phyloP scores from a whole-genome alignment of 1,139 yeast species.

The Meyerozyma elateridarum region DNA sequence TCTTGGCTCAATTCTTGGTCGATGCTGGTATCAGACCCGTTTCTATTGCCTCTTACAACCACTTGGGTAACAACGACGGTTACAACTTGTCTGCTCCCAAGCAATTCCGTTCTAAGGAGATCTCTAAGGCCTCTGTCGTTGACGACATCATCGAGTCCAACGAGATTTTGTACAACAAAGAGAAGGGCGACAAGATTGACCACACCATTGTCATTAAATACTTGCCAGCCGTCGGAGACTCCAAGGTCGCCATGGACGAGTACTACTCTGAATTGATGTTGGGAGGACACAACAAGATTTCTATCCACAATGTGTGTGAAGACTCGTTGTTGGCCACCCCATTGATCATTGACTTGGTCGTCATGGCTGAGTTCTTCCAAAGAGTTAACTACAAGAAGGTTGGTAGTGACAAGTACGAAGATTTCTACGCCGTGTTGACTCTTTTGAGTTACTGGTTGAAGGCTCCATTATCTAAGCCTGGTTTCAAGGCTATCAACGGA shows the following conservation, averaged over 20 bases:
- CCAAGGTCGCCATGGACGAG: constrained; percentile 98
- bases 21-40: constrained; percentile 97
- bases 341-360: constrained; percentile 83
- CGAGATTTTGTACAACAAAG: constrained; percentile 77
- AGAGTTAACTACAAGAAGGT: constrained; percentile 72
- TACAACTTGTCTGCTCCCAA: constrained; percentile 85
- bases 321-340: constrained; percentile 95
- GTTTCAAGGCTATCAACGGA: constrained; percentile 87
- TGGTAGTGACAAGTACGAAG: constrained; percentile 46
- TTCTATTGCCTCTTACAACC: constrained; percentile 93
- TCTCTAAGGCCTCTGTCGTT: constrained; percentile 87
- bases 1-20: constrained; percentile 89
- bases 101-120: constrained; percentile 94
- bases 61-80: constrained; percentile 95
- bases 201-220: constrained; percentile 96
- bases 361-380: constrained; percentile 83
- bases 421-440: constrained; percentile 80
- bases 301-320: constrained; percentile 93
- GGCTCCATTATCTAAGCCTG: constrained; percentile 92
- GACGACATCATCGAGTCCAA: constrained; percentile 93
- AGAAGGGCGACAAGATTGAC: constrained; percentile 74
- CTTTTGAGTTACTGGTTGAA: constrained; percentile 94
- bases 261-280: constrained; percentile 94
- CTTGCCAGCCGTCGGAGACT: constrained; percentile 90
- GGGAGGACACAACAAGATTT: constrained; percentile 93